A percentile compares a stretch with the other conserved stretches of the same genome.
Evolutionary conservation across 176 grass and related monocot genomes (phyloP).

Genomic region (Triticum monococcum): DNA sequence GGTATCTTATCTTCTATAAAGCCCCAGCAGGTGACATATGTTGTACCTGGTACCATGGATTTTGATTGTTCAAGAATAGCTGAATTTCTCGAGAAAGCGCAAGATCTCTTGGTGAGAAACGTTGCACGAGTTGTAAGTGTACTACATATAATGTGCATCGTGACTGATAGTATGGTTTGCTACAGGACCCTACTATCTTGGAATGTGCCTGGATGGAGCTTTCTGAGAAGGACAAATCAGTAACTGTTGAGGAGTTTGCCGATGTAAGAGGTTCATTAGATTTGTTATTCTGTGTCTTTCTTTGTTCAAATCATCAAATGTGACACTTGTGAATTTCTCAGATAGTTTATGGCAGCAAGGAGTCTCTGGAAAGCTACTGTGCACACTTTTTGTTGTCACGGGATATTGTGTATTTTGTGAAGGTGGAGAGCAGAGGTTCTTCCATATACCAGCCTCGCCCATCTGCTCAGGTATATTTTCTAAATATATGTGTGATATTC

Average conservation of each 20-base stretch:
- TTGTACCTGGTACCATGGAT: conserved; percentile 77
- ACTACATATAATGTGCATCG: not conserved
- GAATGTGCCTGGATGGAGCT: conserved; percentile 95
- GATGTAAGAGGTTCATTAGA: conserved; percentile 52
- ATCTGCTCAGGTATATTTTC: conserved; percentile 68
- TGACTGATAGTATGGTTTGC: conserved; percentile 19
- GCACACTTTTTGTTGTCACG: conserved; percentile 88
- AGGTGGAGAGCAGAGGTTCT: conserved; percentile 60
- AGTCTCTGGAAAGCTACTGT: conserved; percentile 89
- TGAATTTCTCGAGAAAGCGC: conserved; percentile 77
- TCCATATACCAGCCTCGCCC: conserved; percentile 80
- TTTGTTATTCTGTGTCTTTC: not conserved
- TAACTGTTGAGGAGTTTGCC: conserved; percentile 83
- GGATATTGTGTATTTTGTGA: conserved; percentile 85
- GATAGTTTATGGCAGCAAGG: conserved; percentile 88
- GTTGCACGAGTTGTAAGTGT: conserved; percentile 9
- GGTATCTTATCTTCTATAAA: conserved; percentile 80
- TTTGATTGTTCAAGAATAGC: conserved; percentile 68
- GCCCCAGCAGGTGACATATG: conserved; percentile 85
- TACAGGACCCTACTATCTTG: conserved; percentile 77
- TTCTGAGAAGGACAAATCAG: conserved; percentile 80
- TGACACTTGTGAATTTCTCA: conserved; percentile 36
- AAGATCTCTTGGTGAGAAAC: conserved; percentile 69
- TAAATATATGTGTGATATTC: conserved; percentile 28
- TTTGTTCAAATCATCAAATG: conserved; percentile 20